phyloP scores from a whole-genome alignment of 352 stramenopile genomes.

The Globisporangium abappressorium region DNA sequence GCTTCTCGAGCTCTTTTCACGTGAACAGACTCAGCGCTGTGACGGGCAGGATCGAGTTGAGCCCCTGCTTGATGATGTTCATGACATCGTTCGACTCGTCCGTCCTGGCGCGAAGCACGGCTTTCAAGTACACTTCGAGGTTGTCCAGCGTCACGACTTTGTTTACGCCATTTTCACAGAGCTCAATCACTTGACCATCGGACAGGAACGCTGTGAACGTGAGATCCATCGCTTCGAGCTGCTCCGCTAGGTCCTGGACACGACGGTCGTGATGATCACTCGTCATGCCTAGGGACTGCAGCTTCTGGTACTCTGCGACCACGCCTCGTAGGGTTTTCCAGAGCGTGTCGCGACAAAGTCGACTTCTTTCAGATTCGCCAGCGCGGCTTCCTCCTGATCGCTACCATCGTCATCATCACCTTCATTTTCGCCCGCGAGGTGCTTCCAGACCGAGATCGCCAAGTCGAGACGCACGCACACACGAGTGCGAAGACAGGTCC shows the following conservation, averaged over 20 bases:
- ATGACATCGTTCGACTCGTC: slow-evolving; percentile 48
- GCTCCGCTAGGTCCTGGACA: slow-evolving; percentile 30
- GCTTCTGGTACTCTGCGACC: slow-evolving; percentile 20
- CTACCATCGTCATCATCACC: slow-evolving; percentile 7
- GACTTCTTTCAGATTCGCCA: slow-evolving; percentile 58
- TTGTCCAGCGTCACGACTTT: slow-evolving; percentile 46
- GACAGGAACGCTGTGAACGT: slow-evolving; percentile 75
- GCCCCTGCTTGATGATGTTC: slow-evolving; percentile 70
- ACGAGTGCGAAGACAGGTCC: slow-evolving; percentile 78
- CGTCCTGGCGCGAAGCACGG: slow-evolving; percentile 36
- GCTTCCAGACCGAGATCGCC: slow-evolving; percentile 68
- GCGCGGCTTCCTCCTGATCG: slow-evolving; percentile 23
- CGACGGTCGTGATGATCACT: neutral
- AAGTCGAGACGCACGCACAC: slow-evolving; percentile 78
- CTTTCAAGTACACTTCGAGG: slow-evolving; percentile 43
- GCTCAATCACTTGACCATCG: slow-evolving; percentile 46
- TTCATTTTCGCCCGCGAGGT: slow-evolving; percentile 50
- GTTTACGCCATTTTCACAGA: slow-evolving; percentile 35
- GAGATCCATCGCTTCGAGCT: slow-evolving; percentile 65
- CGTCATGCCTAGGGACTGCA: neutral
- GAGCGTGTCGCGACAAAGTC: slow-evolving; percentile 57
- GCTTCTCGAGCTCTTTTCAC: slow-evolving; percentile 67
- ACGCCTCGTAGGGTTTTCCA: slow-evolving; percentile 44
- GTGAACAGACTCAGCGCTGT: slow-evolving; percentile 56
- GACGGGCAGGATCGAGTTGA: slow-evolving; percentile 74